Percentiles rank a stretch among this genome's conserved stretches.
Conservation (phyloP, 2,329 filamentous ascomycete species). For the Xylaria sp. region DNA sequence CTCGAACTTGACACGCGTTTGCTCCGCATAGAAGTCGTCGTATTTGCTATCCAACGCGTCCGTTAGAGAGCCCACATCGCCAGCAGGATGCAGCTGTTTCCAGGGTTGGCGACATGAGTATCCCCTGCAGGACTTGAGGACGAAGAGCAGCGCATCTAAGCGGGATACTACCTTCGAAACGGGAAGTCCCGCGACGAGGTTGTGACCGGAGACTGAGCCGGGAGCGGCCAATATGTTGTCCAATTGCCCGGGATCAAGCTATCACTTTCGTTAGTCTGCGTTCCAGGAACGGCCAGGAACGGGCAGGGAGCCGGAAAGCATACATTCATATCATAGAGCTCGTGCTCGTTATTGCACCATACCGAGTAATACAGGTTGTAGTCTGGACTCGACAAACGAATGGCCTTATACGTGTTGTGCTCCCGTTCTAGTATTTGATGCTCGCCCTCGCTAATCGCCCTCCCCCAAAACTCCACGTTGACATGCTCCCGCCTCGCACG, state of each 20-base stretch:
- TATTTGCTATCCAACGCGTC: constrained; percentile 57
- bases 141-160: constrained; percentile 61
- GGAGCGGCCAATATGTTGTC: constrained; percentile 52
- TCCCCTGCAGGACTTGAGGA: constrained; percentile 62
- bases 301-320: constrained; percentile 52
- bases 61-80: constrained; percentile 54
- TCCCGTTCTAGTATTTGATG: constrained; percentile 10
- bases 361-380: constrained; percentile 64
- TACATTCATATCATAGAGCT: constrained; percentile 65
- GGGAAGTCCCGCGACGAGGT: constrained; percentile 30
- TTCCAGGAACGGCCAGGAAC: constrained; percentile 45
- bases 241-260: constrained; percentile 47
- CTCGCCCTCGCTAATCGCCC: constrained; percentile 38
- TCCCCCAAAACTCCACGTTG: constrained; percentile 65
- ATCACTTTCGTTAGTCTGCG: constrained; percentile 49
- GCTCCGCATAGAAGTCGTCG: constrained; percentile 57
- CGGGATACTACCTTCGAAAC: constrained; percentile 52
- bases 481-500: constrained; percentile 57
- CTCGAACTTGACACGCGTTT: constrained; percentile 56
- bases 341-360: constrained; percentile 69
- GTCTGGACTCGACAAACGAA: constrained; percentile 58
- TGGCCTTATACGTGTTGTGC: constrained; percentile 65
- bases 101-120: constrained; percentile 58
- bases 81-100: constrained; percentile 58
- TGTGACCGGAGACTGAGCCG: neutral